A percentile compares a stretch with the other conserved stretches of the same genome.
Evolutionary conservation across 2,329 filamentous ascomycete genomes (phyloP).

Genomic region (Diaporthe sp.): DNA sequence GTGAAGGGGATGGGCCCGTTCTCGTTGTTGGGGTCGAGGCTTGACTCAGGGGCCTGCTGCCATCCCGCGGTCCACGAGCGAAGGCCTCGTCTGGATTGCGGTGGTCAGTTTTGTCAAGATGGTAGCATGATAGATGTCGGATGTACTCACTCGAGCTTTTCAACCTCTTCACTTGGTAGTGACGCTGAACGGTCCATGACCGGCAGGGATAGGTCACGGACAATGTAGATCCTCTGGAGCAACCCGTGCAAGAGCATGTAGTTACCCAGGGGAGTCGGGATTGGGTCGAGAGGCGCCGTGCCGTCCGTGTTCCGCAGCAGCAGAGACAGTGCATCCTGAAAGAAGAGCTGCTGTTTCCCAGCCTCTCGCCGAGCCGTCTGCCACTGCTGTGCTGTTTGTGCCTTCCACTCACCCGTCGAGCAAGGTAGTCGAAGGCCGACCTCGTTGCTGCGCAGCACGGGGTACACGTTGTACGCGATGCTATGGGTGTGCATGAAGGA

Average conservation of each 20-base stretch:
- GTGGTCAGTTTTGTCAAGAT: slow-evolving; percentile 52
- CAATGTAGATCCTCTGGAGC: slow-evolving; percentile 55
- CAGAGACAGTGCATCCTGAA: slow-evolving; percentile 53
- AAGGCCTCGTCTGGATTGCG: slow-evolving; percentile 49
- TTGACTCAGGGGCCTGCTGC: slow-evolving; percentile 56
- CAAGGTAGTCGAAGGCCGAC: slow-evolving; percentile 53
- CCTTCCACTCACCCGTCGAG: slow-evolving; percentile 55
- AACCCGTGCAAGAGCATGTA: slow-evolving; percentile 55
- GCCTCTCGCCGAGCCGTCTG: slow-evolving; percentile 47
- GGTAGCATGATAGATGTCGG: neutral
- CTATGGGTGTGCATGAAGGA: slow-evolving; percentile 56
- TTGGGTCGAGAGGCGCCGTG: slow-evolving; percentile 50
- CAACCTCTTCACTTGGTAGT: slow-evolving; percentile 6
- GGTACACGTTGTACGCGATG: slow-evolving; percentile 56
- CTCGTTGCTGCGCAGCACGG: slow-evolving; percentile 54
- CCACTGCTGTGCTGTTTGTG: slow-evolving; percentile 50
- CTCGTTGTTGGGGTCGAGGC: slow-evolving; percentile 56
- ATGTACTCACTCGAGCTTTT: slow-evolving; percentile 13
- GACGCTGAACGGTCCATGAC: slow-evolving; percentile 43
- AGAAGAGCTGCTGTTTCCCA: slow-evolving; percentile 52
- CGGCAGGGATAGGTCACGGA: slow-evolving; percentile 54
- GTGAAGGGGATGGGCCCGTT: slow-evolving; percentile 59
- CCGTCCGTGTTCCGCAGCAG: slow-evolving; percentile 50
- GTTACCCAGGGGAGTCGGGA: slow-evolving; percentile 55
- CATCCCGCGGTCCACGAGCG: slow-evolving; percentile 56